A percentile compares a stretch with the other conserved stretches of the same genome.
Conservation (phyloP, 2,329 filamentous ascomycete species). For the Hymenoscyphus occultus region DNA sequence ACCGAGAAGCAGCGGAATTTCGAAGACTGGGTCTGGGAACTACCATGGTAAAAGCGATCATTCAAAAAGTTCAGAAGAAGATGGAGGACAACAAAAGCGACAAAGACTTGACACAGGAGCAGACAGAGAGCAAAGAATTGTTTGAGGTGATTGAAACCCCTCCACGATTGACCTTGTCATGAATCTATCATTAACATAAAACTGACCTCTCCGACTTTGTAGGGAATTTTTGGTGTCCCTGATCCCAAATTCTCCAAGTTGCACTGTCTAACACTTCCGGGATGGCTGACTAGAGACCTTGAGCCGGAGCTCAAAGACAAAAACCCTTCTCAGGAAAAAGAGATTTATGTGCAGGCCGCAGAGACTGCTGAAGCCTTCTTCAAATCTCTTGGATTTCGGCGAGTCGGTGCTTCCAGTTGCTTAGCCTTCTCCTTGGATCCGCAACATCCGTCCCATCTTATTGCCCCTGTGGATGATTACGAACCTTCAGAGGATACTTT, state of each 20-base stretch:
- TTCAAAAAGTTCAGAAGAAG: not conserved
- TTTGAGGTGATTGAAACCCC: not conserved
- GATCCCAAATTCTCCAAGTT: slow-evolving; percentile 25
- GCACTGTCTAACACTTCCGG: slow-evolving; percentile 20
- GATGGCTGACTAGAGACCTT: slow-evolving; percentile 26
- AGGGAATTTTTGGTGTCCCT: slow-evolving; percentile 34
- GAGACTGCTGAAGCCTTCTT: slow-evolving; percentile 30
- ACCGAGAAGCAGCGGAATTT: not conserved
- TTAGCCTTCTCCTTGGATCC: slow-evolving; percentile 33
- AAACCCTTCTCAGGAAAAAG: slow-evolving; percentile 15
- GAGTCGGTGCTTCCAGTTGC: slow-evolving; percentile 36
- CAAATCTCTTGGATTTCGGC: slow-evolving; percentile 35
- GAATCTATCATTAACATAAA: not conserved
- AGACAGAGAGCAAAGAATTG: not conserved
- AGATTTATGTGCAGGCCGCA: slow-evolving; percentile 17
- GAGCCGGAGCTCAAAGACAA: slow-evolving; percentile 22
- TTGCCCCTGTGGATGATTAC: slow-evolving; percentile 27
- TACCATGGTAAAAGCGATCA: not conserved
- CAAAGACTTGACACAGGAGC: not conserved
- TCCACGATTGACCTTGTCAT: slow-evolving; percentile 21
- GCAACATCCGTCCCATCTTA: slow-evolving; percentile 28
- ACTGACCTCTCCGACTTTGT: slow-evolving; percentile 32
- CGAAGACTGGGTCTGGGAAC: not conserved
- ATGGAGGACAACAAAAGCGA: not conserved
- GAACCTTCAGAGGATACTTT: slow-evolving; percentile 20